Percentiles rank a stretch among this genome's conserved stretches.
Evolutionary conservation across 108 stramenopile genomes (phyloP).

Genomic region (Cyclotella sp.): DNA sequence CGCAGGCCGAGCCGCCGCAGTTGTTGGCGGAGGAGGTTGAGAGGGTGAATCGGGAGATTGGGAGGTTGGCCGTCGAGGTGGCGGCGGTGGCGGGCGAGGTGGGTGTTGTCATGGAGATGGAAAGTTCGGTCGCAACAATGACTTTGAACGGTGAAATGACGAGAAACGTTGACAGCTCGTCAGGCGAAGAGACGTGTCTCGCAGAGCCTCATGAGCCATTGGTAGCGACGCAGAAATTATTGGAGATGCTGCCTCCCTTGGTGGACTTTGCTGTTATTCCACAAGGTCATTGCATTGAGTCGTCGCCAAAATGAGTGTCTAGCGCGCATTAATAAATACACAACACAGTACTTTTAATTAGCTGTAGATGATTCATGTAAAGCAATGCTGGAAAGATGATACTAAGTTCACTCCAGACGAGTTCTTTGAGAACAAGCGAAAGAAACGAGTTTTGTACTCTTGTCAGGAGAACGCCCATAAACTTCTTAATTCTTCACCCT

Average conservation of each 20-base stretch:
- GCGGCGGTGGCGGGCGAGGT: slow-evolving; percentile 39
- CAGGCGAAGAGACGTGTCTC: background rate
- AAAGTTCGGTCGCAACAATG: background rate
- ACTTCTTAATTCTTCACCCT: too few species aligned
- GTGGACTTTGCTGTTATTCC: slow-evolving; percentile 53
- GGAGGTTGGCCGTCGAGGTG: slow-evolving; percentile 41
- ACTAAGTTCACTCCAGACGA: too few species aligned
- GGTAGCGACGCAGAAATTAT: slow-evolving; percentile 22
- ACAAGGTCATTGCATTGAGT: slow-evolving; percentile 50
- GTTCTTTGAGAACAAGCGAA: too few species aligned
- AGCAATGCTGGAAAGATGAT: too few species aligned
- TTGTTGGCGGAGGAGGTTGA: slow-evolving; percentile 44
- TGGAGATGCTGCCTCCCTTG: slow-evolving; percentile 40
- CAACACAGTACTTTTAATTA: too few species aligned
- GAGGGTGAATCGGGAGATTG: slow-evolving; percentile 39
- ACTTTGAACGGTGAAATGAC: background rate
- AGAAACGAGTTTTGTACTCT: too few species aligned
- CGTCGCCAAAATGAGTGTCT: slow-evolving; percentile 28
- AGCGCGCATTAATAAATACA: too few species aligned
- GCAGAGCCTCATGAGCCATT: background rate
- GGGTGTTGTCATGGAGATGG: background rate
- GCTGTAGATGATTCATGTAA: too few species aligned
- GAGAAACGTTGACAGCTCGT: background rate
- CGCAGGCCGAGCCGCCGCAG: slow-evolving; percentile 66
- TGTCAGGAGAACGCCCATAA: too few species aligned